Base-by-base conservation (phyloP, 495 filamentous ascomycete genomes). In the Daldinia childiae region DNA sequence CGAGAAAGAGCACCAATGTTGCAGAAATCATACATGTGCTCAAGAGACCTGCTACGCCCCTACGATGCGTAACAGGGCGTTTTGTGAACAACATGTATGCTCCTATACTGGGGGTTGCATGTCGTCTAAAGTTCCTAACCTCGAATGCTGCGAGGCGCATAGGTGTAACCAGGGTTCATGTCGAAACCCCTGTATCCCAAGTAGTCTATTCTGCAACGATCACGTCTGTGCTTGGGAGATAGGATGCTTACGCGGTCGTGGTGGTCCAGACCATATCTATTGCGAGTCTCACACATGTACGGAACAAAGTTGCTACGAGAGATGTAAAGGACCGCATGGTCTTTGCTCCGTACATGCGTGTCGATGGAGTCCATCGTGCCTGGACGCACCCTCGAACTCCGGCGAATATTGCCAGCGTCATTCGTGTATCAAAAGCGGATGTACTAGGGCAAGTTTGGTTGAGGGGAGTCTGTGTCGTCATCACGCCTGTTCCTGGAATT, bases 251-350 rank as follows among this genome's bases (percentile, higher is more conserved):
- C 54, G 30, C 32, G 71, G 71, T 52, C 66, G 66, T 2, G 62
- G 65, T 3, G 41, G 66, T 7, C 30, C 43, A 5, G 62, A 69
- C 4, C 71, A 73, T 8, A 34, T 59, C 0, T 73, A 73, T n/a
- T 73, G 71, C 52, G 71, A 62, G 0, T n/a, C 27, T 1, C 71
- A 73, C n/a, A 73, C 71, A 4, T 73, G 71, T 21, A 66, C 62
- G 12, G 39, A 58, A 21, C 56, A 6, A 9, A 45, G 51, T 14
- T 73, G 71, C 24, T 19, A 36, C 14, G 19, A 69, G 41, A 58
- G 51, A 34, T 73, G 71, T 15, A 73, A 73, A 55, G 71, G 62
- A 1, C 2, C 52, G 4, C 26, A 43, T 7, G 71, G 71, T 2
- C 62, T 73, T 15, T 73, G 71, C 57, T 41, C 66, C 4, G 14